These are phyloP conservation scores for Thelonectria blattea DNA, from an alignment of 2,329 filamentous ascomycete species.

Conservation along the genomic window DNA sequence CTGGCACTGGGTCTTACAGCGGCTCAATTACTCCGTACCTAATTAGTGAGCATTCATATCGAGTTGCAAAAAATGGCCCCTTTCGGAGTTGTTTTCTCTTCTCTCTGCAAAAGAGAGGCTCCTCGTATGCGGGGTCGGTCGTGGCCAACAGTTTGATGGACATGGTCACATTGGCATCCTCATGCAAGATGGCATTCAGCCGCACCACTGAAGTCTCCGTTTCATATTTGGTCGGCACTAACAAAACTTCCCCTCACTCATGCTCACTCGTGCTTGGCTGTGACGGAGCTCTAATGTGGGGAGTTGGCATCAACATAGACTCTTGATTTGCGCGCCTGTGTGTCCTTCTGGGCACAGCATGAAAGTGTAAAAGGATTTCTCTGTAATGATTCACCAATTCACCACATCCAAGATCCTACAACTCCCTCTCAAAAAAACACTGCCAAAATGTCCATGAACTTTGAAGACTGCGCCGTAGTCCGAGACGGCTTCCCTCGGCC, in stretches of 20 bases:
- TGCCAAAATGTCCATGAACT: conserved; percentile 38
- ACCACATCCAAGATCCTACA: neutral
- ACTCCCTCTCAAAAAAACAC: neutral
- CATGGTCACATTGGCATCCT: too few species aligned
- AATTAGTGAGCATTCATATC: too few species aligned
- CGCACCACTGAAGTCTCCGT: too few species aligned
- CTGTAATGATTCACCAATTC: neutral
- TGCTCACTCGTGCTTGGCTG: neutral
- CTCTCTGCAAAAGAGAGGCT: too few species aligned
- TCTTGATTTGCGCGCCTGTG: neutral
- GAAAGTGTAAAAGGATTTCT: neutral
- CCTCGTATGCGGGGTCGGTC: too few species aligned
- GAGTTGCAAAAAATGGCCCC: too few species aligned
- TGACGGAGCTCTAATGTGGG: conserved; percentile 18
- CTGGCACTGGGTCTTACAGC: too few species aligned
- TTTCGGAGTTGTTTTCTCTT: too few species aligned
- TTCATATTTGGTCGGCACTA: neutral
- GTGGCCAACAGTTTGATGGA: too few species aligned
- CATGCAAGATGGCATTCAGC: too few species aligned
- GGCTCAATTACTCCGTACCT: too few species aligned
- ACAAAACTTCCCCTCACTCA: neutral
- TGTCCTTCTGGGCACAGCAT: neutral
- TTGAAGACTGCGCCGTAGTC: conserved; percentile 29
- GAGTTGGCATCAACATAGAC: neutral
- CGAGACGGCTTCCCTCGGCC: conserved; percentile 36